These are phyloP conservation scores for Brassica rapa DNA, from an alignment of 345 rosid genomes.

Conservation along the genomic window DNA sequence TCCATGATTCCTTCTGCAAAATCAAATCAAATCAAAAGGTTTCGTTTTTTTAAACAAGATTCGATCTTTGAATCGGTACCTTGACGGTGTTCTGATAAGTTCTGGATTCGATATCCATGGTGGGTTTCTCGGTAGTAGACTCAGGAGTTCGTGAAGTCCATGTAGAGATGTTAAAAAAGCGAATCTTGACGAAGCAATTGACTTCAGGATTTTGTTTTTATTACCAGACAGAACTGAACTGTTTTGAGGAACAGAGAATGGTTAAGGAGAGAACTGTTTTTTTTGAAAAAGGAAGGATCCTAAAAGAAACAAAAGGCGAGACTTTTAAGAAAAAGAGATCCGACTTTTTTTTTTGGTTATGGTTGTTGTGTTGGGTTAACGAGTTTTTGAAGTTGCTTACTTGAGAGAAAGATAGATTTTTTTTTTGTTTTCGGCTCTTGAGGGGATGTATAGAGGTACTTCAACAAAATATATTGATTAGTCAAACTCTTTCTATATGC, in stretches of 20 bases:
- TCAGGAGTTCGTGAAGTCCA: constrained; percentile 41
- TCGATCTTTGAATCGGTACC: constrained; percentile 34
- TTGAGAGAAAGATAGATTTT: constrained; percentile 23
- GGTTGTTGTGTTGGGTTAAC: background rate
- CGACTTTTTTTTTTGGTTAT: constrained; percentile 3
- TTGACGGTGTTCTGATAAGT: constrained; percentile 44
- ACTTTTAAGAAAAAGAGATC: constrained; percentile 26
- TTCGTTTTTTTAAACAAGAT: background rate
- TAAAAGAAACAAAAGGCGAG: constrained; percentile 6
- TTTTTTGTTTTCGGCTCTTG: constrained; percentile 20
- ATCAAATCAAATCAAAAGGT: background rate
- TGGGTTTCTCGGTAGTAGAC: background rate
- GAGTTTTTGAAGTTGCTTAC: constrained; percentile 34
- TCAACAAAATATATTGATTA: constrained; percentile 15
- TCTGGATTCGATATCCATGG: constrained; percentile 73
- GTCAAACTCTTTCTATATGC: constrained; percentile 10
- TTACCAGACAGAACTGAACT: constrained; percentile 28
- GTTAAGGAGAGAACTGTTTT: constrained; percentile 24
- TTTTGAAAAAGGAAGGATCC: background rate
- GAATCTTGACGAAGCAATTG: background rate
- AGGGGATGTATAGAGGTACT: constrained; percentile 22
- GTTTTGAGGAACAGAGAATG: constrained; percentile 38
- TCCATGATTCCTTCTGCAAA: constrained; percentile 82
- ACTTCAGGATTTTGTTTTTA: background rate
- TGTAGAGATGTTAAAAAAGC: background rate